Conservation (phyloP, 2,329 filamentous ascomycete genomes). For the Fusarium tanahbumbuense region DNA sequence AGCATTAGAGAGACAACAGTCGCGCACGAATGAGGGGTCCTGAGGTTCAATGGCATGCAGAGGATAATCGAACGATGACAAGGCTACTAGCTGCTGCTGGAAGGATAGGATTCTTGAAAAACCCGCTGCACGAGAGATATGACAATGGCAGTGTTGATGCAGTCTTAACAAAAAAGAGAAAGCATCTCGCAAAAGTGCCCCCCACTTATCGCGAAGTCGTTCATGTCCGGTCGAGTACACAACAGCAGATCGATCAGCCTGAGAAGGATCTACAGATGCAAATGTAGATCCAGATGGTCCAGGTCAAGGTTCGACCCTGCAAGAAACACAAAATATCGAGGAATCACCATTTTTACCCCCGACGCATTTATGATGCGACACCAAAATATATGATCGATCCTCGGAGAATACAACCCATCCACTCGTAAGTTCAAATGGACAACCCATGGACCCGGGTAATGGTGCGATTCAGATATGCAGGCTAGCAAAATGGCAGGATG, state of each 20-base stretch:
- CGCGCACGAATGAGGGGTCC: neutral
- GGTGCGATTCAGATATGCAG: slow-evolving; percentile 26
- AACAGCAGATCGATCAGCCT: neutral
- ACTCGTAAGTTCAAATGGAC: neutral
- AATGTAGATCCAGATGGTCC: neutral
- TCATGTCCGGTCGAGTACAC: neutral
- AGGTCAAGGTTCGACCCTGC: neutral
- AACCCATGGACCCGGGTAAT: slow-evolving; percentile 20
- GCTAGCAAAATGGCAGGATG: neutral
- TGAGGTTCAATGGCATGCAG: neutral
- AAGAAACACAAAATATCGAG: neutral
- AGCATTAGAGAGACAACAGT: neutral
- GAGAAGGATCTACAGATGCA: neutral
- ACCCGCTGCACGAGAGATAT: neutral
- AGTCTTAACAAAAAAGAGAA: neutral
- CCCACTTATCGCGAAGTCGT: neutral
- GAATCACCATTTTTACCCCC: neutral
- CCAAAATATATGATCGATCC: slow-evolving; percentile 15
- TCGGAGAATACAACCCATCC: neutral
- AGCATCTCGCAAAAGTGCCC: neutral
- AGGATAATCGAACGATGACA: neutral
- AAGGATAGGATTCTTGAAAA: neutral
- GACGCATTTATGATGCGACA: neutral
- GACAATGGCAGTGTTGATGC: slow-evolving; percentile 1
- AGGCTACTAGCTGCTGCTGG: neutral